Evolutionary conservation across 257 asterid genomes (phyloP).

Genomic region (Ballota nigra): DNA sequence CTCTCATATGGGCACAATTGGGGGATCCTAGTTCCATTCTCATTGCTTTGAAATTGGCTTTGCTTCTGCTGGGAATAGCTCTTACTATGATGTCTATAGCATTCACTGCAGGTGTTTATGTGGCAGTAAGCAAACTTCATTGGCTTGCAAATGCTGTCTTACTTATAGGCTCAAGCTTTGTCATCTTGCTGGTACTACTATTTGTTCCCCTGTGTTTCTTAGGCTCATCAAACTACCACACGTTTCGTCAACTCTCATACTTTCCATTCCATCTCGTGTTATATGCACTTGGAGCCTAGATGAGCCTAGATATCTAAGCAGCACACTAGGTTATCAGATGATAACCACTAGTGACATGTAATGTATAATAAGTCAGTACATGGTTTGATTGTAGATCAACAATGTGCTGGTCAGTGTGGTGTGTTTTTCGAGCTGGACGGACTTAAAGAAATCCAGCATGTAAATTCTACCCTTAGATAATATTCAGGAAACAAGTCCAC

Average conservation of each 20-base stretch:
- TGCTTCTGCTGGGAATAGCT: slow-evolving; percentile 46
- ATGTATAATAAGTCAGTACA: background rate
- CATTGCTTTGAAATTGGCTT: slow-evolving; percentile 34
- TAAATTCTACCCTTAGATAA: background rate
- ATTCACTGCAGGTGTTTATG: slow-evolving; percentile 42
- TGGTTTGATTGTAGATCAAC: slow-evolving; percentile 17
- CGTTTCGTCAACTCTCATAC: slow-evolving; percentile 34
- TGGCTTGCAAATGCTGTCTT: slow-evolving; percentile 47
- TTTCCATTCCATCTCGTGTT: slow-evolving; percentile 41
- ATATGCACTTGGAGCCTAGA: slow-evolving; percentile 34
- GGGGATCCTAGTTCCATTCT: slow-evolving; percentile 39
- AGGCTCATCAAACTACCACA: slow-evolving; percentile 27
- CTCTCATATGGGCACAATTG: slow-evolving; percentile 53
- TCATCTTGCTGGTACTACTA: slow-evolving; percentile 20
- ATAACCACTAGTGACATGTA: slow-evolving; percentile 12
- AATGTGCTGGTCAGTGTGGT: slow-evolving; percentile 15
- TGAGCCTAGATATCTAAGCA: slow-evolving; percentile 15
- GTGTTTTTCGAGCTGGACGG: slow-evolving; percentile 8
- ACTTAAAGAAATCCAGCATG: slow-evolving; percentile 1
- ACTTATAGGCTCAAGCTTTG: slow-evolving; percentile 34
- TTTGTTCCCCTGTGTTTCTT: slow-evolving; percentile 38
- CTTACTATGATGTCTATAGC: slow-evolving; percentile 47
- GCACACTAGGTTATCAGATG: slow-evolving; percentile 8
- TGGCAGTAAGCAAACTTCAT: slow-evolving; percentile 44
- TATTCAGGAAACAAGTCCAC: background rate